Conservation (phyloP, 2,329 filamentous ascomycete genomes). For the Decorospora gaudefroyi region DNA sequence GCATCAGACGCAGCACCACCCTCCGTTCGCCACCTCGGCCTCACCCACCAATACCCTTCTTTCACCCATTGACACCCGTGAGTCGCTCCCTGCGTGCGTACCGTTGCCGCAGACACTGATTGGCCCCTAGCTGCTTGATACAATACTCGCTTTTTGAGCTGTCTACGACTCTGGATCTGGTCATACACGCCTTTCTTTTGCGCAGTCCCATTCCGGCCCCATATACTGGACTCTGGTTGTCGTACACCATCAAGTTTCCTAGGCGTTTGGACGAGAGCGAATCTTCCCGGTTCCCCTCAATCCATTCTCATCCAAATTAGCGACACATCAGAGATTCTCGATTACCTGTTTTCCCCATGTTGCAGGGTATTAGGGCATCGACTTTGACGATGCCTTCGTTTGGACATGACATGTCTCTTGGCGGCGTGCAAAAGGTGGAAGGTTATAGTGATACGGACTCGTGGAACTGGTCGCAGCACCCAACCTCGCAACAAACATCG, state of each 20-base stretch:
- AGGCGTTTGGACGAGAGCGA: slow-evolving; percentile 1
- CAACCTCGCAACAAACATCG: slow-evolving; percentile 29
- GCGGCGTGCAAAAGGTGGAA: slow-evolving; percentile 42
- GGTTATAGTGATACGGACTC: slow-evolving; percentile 38
- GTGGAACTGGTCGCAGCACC: slow-evolving; percentile 40
- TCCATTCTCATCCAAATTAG: slow-evolving; percentile 1
- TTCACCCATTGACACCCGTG: slow-evolving; percentile 1
- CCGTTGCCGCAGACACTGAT: slow-evolving; percentile 1
- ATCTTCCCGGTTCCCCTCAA: not conserved
- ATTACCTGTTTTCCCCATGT: slow-evolving; percentile 36
- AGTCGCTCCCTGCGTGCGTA: not conserved
- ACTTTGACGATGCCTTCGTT: slow-evolving; percentile 45
- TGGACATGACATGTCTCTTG: slow-evolving; percentile 41
- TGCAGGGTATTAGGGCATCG: slow-evolving; percentile 44
- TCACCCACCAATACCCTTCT: slow-evolving; percentile 3
- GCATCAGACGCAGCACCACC: not conserved
- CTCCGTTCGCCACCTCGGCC: not conserved
- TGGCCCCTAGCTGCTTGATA: not conserved
- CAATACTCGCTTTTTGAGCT: not conserved
- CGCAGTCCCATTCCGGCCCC: not conserved
- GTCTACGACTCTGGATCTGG: not conserved
- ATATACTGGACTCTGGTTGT: not conserved
- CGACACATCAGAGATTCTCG: slow-evolving; percentile 5
- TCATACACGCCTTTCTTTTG: slow-evolving; percentile 1
- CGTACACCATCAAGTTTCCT: slow-evolving; percentile 8